Evolutionary conservation across 805 yeast species (phyloP), one percentile per base, ranked within the genome.

Genomic region (Maudiozyma barnettii): DNA sequence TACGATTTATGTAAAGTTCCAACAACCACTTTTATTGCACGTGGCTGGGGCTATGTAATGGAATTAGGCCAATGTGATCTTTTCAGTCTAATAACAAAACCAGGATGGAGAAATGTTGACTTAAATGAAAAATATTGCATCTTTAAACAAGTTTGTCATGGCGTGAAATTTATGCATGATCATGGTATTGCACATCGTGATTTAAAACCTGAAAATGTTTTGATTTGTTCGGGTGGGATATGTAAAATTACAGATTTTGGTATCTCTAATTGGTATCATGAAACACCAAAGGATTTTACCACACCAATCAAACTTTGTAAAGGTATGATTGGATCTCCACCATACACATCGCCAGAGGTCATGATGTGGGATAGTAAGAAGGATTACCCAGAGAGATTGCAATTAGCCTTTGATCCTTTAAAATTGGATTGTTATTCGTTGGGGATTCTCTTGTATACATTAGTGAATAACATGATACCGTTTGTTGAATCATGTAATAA

Each of bases 341-440:
- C 93, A 1, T 84, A 82, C 62, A 77, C 82, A 12, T 79, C 91
- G 4, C 93, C 95, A 1, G 93, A 84, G 63, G 85, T 83, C 14
- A 74, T 79, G 76, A 60, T 66, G 23, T 74, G 68, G 36, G 64
- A 59, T 46, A 46, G 57, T 8, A 56, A 63, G 46, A 58, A 61
- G 44, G 46, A 48, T n/a, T 53, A 59, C 69, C 69, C 63, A 55
- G 66, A 56, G 59, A 44, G 54, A 42, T 44, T 43, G 44, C 61
- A 55, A 19, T 58, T 60, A 26, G 65, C 74, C 5, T 81, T 79
- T 64, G 77, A 82, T 58, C 84, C 89, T 0, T 79, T 78, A 55
- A 72, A 73, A 51, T 77, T 83, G 72, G 95, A 84, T 65, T 67
- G 71, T 58, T 84, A 89, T 84, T 79, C 85, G 1, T 63, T 84